A percentile compares a stretch with the other conserved stretches of the same genome.
phyloP scores from a whole-genome alignment of 2,329 filamentous ascomycete genomes.

The Diaporthe humulicola region DNA sequence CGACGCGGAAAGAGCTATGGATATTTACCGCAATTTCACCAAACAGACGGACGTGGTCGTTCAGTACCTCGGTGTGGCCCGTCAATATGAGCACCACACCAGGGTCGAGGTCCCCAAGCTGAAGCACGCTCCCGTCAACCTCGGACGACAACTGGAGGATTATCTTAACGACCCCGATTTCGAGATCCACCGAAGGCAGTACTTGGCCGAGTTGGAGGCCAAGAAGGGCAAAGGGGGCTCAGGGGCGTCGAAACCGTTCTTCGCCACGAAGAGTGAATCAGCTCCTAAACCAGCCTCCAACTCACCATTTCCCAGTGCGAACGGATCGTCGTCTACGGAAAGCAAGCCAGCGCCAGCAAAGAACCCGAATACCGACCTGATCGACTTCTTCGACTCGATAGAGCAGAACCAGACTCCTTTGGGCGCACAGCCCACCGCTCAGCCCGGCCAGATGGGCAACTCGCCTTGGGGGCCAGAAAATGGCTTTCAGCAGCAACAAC shows the following conservation, averaged over 20 bases:
- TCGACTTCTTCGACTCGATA: slow-evolving; percentile 92
- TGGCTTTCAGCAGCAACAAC: slow-evolving; percentile 53
- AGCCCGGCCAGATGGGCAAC: slow-evolving; percentile 44
- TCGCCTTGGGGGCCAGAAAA: slow-evolving; percentile 47
- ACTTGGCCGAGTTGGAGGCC: slow-evolving; percentile 87
- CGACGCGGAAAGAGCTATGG: slow-evolving; percentile 91
- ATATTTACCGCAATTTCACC: slow-evolving; percentile 92
- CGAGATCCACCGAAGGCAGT: slow-evolving; percentile 92
- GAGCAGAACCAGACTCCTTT: slow-evolving; percentile 87
- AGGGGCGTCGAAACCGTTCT: slow-evolving; percentile 49
- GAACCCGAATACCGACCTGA: slow-evolving; percentile 81
- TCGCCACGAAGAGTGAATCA: slow-evolving; percentile 54
- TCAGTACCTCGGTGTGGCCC: slow-evolving; percentile 86
- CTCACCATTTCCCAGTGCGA: slow-evolving; percentile 59
- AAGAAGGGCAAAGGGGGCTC: slow-evolving; percentile 63
- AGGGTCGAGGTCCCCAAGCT: slow-evolving; percentile 95
- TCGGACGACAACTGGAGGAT: slow-evolving; percentile 91
- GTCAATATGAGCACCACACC: slow-evolving; percentile 92
- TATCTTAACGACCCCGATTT: slow-evolving; percentile 97
- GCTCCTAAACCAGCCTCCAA: slow-evolving; percentile 51
- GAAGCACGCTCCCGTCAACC: slow-evolving; percentile 94
- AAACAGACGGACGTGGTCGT: slow-evolving; percentile 94
- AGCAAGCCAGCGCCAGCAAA: slow-evolving; percentile 59
- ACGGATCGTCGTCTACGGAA: slow-evolving; percentile 47
- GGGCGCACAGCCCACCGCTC: slow-evolving; percentile 59